Conservation (phyloP, 176 grass and related monocot species). For the Oryza glumipatula region DNA sequence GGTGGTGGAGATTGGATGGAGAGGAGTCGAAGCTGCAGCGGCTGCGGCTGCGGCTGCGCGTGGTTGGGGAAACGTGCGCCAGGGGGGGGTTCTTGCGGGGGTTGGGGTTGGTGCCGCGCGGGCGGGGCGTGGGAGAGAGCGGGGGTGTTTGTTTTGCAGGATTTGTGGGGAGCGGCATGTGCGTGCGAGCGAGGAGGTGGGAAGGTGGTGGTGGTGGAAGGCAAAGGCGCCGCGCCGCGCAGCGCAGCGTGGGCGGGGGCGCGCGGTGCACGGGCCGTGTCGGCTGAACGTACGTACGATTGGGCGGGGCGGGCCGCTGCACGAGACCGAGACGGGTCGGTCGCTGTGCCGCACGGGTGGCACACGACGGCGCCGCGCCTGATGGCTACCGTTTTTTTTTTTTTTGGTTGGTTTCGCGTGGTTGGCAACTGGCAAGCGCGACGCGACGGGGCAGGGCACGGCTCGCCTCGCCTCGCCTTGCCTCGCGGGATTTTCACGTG, state of each 20-base stretch:
- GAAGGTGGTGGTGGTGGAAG: background rate
- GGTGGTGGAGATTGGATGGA: background rate
- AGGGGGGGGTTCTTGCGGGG: background rate
- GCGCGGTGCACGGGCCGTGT: background rate
- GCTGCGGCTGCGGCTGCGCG: constrained; percentile 6
- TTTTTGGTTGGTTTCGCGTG: too few species aligned
- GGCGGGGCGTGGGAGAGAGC: background rate
- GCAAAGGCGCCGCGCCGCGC: background rate
- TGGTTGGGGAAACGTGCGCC: constrained; percentile 16
- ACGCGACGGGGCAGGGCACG: too few species aligned
- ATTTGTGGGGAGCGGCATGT: constrained; percentile 44
- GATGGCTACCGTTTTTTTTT: background rate
- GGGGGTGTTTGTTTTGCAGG: constrained; percentile 8
- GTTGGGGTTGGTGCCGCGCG: too few species aligned
- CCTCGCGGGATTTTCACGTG: background rate
- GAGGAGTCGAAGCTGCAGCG: background rate
- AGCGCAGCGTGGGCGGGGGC: background rate
- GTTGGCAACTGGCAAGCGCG: too few species aligned
- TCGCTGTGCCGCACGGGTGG: too few species aligned
- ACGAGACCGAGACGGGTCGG: too few species aligned
- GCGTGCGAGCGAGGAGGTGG: background rate
- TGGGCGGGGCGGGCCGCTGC: too few species aligned
- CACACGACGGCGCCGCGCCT: background rate
- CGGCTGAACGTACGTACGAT: background rate
- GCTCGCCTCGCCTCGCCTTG: too few species aligned